These are phyloP conservation scores for Syncephalastrum racemosum DNA, from an alignment of 371 early-diverging fungal species.

Conservation along the genomic window DNA sequence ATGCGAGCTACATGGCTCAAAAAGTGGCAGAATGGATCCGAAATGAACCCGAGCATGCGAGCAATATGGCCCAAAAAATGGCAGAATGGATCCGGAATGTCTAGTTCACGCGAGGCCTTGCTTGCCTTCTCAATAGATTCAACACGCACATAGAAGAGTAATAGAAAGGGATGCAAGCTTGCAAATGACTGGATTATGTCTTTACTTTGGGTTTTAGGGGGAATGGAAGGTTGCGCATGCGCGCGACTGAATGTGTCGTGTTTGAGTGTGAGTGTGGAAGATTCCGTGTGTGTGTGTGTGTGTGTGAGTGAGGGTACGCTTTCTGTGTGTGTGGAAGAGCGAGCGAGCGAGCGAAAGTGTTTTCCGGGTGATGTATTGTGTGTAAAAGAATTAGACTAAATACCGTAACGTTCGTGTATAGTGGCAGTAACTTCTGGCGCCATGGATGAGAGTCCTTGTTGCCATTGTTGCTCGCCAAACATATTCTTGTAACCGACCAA, in stretches of 20 bases:
- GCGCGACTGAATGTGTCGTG: no score
- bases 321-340: slow-evolving; percentile 1
- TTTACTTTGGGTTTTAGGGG: no score
- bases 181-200: no score
- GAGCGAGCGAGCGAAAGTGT: no score
- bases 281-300: no score
- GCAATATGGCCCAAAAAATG: slow-evolving; percentile 40
- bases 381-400: slow-evolving; percentile 33
- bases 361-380: background rate
- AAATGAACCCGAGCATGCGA: slow-evolving; percentile 18
- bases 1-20: slow-evolving; percentile 36
- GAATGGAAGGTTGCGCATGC: no score
- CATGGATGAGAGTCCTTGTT: slow-evolving; percentile 52
- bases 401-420: slow-evolving; percentile 60
- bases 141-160: no score
- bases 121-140: no score
- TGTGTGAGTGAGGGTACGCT: background rate
- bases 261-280: no score
- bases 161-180: no score
- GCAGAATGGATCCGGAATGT: background rate
- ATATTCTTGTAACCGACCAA: slow-evolving; percentile 70
- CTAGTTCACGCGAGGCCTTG: background rate
- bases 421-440: slow-evolving; percentile 51
- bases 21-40: slow-evolving; percentile 16
- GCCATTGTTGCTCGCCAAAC: slow-evolving; percentile 67